These are phyloP conservation scores for Sherardia arvensis DNA, from an alignment of 257 asterid species.

Conservation along the genomic window DNA sequence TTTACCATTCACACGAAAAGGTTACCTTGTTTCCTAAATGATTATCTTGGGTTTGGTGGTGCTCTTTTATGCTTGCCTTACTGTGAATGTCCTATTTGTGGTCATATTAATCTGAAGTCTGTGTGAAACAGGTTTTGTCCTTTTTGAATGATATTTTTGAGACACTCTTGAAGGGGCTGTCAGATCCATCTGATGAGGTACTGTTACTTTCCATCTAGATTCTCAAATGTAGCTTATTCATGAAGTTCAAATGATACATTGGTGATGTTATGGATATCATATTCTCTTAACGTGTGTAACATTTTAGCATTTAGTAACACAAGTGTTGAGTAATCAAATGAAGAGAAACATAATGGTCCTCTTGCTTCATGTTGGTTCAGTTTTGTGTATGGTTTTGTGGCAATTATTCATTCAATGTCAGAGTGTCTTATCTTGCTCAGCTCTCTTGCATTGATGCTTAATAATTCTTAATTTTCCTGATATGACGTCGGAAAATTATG, in stretches of 20 bases:
- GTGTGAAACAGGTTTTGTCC: constrained; percentile 62
- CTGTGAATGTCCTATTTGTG: background rate
- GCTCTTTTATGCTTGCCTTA: background rate
- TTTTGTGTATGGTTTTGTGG: background rate
- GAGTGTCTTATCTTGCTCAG: background rate
- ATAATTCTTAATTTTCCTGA: background rate
- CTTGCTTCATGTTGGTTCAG: background rate
- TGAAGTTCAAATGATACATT: background rate
- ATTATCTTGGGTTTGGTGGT: background rate
- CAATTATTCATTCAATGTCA: background rate
- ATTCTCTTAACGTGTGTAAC: background rate
- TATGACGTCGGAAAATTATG: background rate
- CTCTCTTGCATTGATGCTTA: background rate
- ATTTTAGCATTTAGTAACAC: background rate
- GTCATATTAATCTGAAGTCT: constrained; percentile 10
- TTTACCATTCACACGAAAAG: background rate
- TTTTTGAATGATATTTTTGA: constrained; percentile 73
- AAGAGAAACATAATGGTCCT: background rate
- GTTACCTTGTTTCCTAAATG: background rate
- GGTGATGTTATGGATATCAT: background rate
- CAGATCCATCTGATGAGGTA: constrained; percentile 99
- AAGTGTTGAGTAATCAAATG: background rate
- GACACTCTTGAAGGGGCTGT: constrained; percentile 78
- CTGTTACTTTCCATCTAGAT: constrained; percentile 3
- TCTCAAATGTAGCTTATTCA: background rate